Percentiles rank a stretch among this genome's conserved stretches.
Conservation (phyloP, 306 rosid genomes). For the Dryas alaskensis region DNA sequence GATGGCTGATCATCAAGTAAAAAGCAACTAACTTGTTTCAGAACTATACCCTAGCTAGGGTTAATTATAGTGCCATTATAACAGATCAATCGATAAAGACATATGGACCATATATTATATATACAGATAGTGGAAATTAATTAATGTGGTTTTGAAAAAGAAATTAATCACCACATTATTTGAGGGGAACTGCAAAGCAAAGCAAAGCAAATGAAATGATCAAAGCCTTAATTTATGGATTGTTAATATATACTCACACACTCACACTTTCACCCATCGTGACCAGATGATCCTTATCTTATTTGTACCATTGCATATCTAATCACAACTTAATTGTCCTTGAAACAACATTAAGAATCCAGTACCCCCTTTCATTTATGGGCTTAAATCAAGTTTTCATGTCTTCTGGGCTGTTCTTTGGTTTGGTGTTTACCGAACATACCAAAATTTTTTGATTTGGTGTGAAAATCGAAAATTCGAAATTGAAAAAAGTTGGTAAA, state of each 20-base stretch:
- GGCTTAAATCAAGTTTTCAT: constrained; percentile 4
- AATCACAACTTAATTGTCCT: neutral
- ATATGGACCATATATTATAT: no score
- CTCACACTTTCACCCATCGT: neutral
- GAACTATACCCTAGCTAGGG: neutral
- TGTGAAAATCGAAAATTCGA: no score
- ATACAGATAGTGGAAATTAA: no score
- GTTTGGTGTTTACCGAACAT: no score
- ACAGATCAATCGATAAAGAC: no score
- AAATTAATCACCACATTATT: no score
- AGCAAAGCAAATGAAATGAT: neutral
- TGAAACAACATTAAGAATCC: neutral
- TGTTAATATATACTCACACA: neutral
- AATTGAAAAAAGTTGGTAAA: no score
- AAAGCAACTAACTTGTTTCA: no score
- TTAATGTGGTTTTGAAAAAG: no score
- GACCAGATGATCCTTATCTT: neutral
- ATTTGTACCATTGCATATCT: neutral
- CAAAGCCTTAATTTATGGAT: neutral
- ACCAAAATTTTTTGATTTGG: no score
- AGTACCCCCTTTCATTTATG: neutral
- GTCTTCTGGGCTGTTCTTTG: no score
- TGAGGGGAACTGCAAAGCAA: neutral
- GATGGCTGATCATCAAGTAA: neutral
- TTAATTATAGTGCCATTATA: neutral